phyloP scores from a whole-genome alignment of 2,329 filamentous ascomycete species.

The Ophiosphaerella narmari region DNA sequence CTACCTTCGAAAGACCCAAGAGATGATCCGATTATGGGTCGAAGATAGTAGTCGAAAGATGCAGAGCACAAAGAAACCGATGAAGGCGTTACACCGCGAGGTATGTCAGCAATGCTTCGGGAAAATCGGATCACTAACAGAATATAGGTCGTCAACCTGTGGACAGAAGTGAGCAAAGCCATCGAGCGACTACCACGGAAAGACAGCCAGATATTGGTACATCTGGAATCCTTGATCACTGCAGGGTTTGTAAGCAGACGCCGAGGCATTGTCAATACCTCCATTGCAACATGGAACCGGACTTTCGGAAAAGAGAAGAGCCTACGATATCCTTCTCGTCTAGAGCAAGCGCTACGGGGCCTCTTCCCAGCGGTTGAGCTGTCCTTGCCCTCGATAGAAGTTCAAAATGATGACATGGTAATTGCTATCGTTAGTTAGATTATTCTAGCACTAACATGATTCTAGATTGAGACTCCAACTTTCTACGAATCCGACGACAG shows the following conservation, averaged over 20 bases:
- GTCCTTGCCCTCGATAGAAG: conserved; percentile 54
- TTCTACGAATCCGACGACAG: conserved; percentile 49
- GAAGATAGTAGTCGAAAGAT: conserved; percentile 55
- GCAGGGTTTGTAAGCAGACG: conserved; percentile 60
- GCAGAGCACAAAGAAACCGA: conserved; percentile 22
- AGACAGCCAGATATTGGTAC: conserved; percentile 60
- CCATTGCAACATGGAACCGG: conserved; percentile 70
- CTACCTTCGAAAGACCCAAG: conserved; percentile 65
- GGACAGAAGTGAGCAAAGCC: conserved; percentile 54
- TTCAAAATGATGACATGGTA: conserved; percentile 45
- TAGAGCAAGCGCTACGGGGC: conserved; percentile 66
- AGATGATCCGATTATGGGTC: conserved; percentile 67
- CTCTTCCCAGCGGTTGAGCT: conserved; percentile 62
- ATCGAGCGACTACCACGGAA: conserved; percentile 64
- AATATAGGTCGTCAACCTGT: conserved; percentile 42
- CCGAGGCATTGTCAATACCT: conserved; percentile 55
- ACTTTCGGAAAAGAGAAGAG: conserved; percentile 66
- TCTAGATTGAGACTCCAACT: conserved; percentile 21
- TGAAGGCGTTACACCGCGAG: conserved; percentile 30
- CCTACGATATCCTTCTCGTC: conserved; percentile 66
- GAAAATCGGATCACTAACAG: conserved; percentile 12
- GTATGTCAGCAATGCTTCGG: conserved; percentile 21
- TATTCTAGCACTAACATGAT: conserved; percentile 41
- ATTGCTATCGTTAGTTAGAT: conserved; percentile 46
- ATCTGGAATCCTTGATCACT: conserved; percentile 56